Percentiles rank a stretch among this genome's conserved stretches.
These are phyloP conservation scores for Zea luxurians DNA, from an alignment of 176 grass and related monocot species.

Conservation along the genomic window DNA sequence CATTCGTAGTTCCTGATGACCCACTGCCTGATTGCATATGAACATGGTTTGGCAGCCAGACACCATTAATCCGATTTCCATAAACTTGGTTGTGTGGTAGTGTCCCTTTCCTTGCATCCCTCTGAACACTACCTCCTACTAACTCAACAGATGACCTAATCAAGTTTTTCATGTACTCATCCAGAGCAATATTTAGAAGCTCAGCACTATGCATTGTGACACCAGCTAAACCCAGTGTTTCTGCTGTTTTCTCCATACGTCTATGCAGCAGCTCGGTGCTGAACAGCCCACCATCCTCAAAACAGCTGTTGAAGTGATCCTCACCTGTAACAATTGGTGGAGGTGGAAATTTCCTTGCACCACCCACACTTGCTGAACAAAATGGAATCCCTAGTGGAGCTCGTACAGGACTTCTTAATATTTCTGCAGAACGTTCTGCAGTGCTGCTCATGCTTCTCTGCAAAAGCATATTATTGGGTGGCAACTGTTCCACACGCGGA, in stretches of 20 bases:
- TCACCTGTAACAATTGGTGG: slow-evolving; percentile 29
- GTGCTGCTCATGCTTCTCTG: slow-evolving; percentile 33
- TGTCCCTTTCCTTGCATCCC: slow-evolving; percentile 42
- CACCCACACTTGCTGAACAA: slow-evolving; percentile 61
- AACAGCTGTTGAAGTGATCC: slow-evolving; percentile 49
- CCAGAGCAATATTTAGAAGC: slow-evolving; percentile 76
- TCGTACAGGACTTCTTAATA: slow-evolving; percentile 42
- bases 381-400: slow-evolving; percentile 77
- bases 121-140: slow-evolving; percentile 49
- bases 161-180: slow-evolving; percentile 74
- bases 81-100: slow-evolving; percentile 38
- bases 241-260: slow-evolving; percentile 70
- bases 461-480: slow-evolving; percentile 29
- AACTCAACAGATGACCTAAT: slow-evolving; percentile 77
- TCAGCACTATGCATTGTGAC: slow-evolving; percentile 70
- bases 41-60: slow-evolving; percentile 53
- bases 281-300: slow-evolving; percentile 46
- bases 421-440: slow-evolving; percentile 32
- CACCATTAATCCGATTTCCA: slow-evolving; percentile 63
- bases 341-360: slow-evolving; percentile 42
- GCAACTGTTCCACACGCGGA: slow-evolving; percentile 26
- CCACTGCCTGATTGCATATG: slow-evolving; percentile 50
- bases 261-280: slow-evolving; percentile 55
- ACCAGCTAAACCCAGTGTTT: slow-evolving; percentile 61
- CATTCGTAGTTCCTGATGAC: slow-evolving; percentile 37